Percentiles rank a stretch among this genome's conserved stretches.
phyloP scores from a whole-genome alignment of 805 yeast genomes.

The Ogataea minuta region DNA sequence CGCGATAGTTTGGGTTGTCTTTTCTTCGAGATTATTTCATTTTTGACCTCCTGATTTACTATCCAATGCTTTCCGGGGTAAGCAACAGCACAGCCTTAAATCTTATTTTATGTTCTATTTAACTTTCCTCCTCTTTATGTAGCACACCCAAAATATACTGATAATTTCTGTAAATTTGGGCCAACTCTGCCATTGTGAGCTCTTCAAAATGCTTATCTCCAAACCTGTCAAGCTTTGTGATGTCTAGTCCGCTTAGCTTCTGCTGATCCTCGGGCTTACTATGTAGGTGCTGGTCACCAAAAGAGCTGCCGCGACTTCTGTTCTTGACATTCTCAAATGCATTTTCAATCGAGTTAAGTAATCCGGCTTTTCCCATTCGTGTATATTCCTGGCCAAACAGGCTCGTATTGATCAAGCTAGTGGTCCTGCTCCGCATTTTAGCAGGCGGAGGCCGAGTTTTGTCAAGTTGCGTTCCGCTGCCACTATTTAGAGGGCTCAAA shows the following conservation, averaged over 20 bases:
- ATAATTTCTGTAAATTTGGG: constrained; percentile 29
- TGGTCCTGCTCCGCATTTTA: constrained; percentile 32
- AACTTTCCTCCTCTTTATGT: constrained; percentile 2
- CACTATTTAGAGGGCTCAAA: constrained; percentile 6
- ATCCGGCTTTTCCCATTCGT: constrained; percentile 17
- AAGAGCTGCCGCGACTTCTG: constrained; percentile 31
- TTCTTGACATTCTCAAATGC: constrained; percentile 34
- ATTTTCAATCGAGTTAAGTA: constrained; percentile 31
- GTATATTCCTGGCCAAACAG: constrained; percentile 5
- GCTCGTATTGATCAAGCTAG: constrained; percentile 29
- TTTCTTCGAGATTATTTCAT: not conserved
- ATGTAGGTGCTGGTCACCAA: constrained; percentile 14
- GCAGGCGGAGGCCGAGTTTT: constrained; percentile 4
- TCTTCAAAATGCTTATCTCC: constrained; percentile 29
- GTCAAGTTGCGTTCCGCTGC: not conserved
- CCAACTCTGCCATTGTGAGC: constrained; percentile 28
- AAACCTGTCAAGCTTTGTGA: constrained; percentile 19
- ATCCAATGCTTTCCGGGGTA: not conserved
- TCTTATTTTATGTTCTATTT: not conserved
- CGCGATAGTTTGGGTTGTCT: too few relatives aligned
- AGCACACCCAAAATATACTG: constrained; percentile 22
- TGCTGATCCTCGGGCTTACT: not conserved
- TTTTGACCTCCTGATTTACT: not conserved
- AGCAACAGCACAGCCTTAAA: not conserved
- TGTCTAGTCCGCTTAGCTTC: constrained; percentile 8